A percentile compares a stretch with the other conserved stretches of the same genome.
phyloP scores from a whole-genome alignment of 148 eudicot genomes.

The Fagopyrum esculentum region DNA sequence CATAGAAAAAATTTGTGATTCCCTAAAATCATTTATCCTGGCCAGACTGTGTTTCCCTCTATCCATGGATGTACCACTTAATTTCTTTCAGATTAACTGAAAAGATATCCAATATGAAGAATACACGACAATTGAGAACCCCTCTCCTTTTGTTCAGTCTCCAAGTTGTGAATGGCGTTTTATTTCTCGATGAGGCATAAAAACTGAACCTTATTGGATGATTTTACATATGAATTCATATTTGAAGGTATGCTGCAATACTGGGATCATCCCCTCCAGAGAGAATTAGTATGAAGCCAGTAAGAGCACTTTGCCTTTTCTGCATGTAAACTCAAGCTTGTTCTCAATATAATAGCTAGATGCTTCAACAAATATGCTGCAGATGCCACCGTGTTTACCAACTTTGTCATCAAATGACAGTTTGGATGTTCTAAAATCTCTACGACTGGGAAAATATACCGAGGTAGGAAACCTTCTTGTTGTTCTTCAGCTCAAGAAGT shows the following conservation, averaged over 20 bases:
- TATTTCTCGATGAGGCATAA: not conserved
- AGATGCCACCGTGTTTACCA: conserved; percentile 83
- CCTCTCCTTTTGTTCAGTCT: not conserved
- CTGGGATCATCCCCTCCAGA: conserved; percentile 83
- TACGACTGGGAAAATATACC: conserved; percentile 78
- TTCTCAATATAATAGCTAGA: not conserved
- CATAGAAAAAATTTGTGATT: too few species aligned
- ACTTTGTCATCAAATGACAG: conserved; percentile 43
- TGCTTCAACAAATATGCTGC: conserved; percentile 21
- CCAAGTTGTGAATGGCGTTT: not conserved
- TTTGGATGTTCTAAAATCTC: conserved; percentile 39
- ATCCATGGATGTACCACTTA: too few species aligned
- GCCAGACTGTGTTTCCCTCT: too few species aligned
- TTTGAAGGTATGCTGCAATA: conserved; percentile 85
- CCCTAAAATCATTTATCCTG: too few species aligned
- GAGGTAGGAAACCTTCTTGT: conserved; percentile 37
- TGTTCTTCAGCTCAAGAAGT: not conserved
- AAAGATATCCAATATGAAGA: too few species aligned
- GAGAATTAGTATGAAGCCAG: conserved; percentile 68
- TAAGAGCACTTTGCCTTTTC: conserved; percentile 25
- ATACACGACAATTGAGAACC: not conserved
- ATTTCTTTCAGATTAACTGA: too few species aligned
- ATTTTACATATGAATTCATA: conserved; percentile 7
- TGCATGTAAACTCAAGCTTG: not conserved
- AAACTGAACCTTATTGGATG: conserved; percentile 8